Evolutionary conservation across 2,329 filamentous ascomycete species (phyloP), one percentile per base, ranked within the genome.

Genomic region (Diaporthe sp.): DNA sequence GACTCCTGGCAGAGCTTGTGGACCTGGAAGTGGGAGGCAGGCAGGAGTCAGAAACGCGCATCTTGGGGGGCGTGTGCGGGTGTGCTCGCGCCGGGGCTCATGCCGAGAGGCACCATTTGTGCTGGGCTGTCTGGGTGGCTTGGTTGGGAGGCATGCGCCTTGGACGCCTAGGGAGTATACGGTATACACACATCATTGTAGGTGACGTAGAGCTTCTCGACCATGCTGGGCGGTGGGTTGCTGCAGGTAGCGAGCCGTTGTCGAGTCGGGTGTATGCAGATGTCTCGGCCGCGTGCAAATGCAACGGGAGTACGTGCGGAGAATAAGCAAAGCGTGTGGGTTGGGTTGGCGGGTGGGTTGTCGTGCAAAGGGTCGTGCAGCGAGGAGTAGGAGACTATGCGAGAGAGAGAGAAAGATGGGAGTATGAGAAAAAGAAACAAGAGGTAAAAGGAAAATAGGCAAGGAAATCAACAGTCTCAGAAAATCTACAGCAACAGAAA

Each of bases 1-100:
- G 95, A 92, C 83, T 93, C 89, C 87, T 98, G 94, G 89, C 97
- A 99, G 83, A 98, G 92, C 87, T 98, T 98, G 92, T 99, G 97
- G 82, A 99, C 94, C 96, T 98, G 82, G 74, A 71, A 44, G 13
- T 6, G 17, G 37, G 55, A 42, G 34, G 7, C 34, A 57, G 77
- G 77, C 78, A 72, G 53, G 55, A 69, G 74, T 57, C 15, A 65
- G 68, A 68, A 53, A n/a, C 4, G 44, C 25, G 59, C n/a, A 22
- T 61, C 58, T 61, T 58, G 25, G 22, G 22, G 22, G 13, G 22
- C 19, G 57, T 19, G 28, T 8, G 28, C 17, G 55, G 19, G 19
- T 8, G 61, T 0, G 62, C 17, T 15, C 19, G 39, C 15, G 28
- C 44, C n/a, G 25, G 15, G 22, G 39, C 25, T 9, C 34, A 46